Evolutionary conservation across 345 rosid genomes (phyloP).

Genomic region (Durio zibethinus): DNA sequence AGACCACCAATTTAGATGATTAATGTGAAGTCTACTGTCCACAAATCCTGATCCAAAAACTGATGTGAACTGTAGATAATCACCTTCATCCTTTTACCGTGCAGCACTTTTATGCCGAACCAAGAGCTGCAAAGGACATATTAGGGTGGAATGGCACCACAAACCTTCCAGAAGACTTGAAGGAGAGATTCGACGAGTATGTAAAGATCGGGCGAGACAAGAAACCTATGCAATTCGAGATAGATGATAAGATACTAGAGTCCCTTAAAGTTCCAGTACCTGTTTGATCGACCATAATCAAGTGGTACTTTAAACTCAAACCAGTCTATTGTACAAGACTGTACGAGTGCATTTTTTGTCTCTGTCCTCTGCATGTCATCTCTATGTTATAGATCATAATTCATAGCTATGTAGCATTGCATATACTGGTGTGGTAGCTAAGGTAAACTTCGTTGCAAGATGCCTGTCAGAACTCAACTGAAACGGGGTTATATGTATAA

Average conservation of each 20-base stretch:
- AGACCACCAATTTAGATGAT: not conserved
- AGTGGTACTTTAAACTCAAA: not conserved
- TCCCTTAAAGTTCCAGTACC: conserved; percentile 69
- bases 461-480: not conserved
- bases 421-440: not conserved
- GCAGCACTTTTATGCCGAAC: conserved; percentile 95
- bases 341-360: not conserved
- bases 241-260: conserved; percentile 80
- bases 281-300: conserved; percentile 29
- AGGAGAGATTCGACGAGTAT: conserved; percentile 75
- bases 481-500: not conserved
- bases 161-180: conserved; percentile 77
- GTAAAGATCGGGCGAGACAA: conserved; percentile 80
- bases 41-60: not conserved
- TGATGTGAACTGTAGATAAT: not conserved
- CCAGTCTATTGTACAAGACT: not conserved
- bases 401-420: not conserved
- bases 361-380: not conserved
- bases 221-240: conserved; percentile 67
- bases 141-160: conserved; percentile 71
- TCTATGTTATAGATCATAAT: not conserved
- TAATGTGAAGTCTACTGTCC: not conserved
- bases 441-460: not conserved
- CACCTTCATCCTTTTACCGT: not conserved
- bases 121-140: conserved; percentile 88